phyloP scores from a whole-genome alignment of 257 asterid genomes.

The Apocynum venetum region DNA sequence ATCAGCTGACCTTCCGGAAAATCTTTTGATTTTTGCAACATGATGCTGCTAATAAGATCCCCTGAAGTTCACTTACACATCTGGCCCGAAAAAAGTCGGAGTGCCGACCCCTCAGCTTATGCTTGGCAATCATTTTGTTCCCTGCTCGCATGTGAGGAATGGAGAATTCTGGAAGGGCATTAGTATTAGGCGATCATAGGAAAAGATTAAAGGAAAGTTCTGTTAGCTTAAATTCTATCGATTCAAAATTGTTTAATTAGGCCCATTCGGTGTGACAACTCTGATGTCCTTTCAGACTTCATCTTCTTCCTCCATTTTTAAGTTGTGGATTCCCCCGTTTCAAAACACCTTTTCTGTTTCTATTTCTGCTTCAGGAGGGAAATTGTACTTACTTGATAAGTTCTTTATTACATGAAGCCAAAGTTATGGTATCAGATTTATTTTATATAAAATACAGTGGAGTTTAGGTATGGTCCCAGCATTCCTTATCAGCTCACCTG shows the following conservation, averaged over 20 bases:
- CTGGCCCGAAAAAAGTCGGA: not conserved
- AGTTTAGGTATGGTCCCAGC: not conserved
- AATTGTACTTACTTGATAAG: not conserved
- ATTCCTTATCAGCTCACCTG: no score
- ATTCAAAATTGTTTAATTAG: not conserved
- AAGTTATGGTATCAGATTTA: not conserved
- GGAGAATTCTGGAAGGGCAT: not conserved
- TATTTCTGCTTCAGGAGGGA: not conserved
- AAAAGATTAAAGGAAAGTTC: not conserved
- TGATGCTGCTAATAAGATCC: not conserved
- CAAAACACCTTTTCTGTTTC: not conserved
- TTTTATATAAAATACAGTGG: not conserved
- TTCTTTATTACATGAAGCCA: not conserved
- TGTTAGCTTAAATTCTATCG: not conserved
- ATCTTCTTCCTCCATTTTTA: not conserved
- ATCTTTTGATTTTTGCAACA: not conserved
- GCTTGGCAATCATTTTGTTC: not conserved
- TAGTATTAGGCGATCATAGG: not conserved
- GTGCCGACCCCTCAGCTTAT: not conserved
- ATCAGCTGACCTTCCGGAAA: conserved; percentile 22
- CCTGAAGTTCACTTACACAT: not conserved
- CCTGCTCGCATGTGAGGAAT: not conserved
- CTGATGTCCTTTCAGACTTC: not conserved
- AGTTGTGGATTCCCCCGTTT: not conserved
- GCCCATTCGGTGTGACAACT: not conserved